Evolutionary conservation across 139 green algal genomes (phyloP).

Genomic region (Closterium sp.): DNA sequence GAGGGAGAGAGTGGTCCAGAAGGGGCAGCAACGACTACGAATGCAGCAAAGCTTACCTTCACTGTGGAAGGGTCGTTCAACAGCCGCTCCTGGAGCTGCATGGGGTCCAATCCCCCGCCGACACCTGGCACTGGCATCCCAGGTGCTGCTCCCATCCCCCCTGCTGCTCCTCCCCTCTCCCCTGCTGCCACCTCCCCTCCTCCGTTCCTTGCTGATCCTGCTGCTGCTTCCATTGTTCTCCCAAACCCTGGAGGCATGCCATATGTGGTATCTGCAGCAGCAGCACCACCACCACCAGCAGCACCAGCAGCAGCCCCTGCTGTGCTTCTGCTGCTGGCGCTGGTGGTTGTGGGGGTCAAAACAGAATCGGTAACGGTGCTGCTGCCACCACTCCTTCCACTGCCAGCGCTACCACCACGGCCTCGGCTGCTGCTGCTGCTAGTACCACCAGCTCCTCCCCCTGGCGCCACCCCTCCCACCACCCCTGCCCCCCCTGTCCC

Average conservation of each 20-base stretch:
- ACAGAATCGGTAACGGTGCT: not conserved
- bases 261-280: not conserved
- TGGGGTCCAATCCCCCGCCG: not conserved
- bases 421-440: no score
- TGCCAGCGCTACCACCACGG: not conserved
- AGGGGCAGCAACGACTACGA: no score
- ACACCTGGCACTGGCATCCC: not conserved
- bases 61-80: not conserved
- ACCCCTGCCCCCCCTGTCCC: no score
- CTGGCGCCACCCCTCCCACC: no score
- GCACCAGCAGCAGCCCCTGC: not conserved
- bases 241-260: not conserved
- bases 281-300: not conserved
- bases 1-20: no score
- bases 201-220: not conserved
- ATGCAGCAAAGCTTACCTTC: not conserved
- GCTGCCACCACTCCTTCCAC: not conserved
- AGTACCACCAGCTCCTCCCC: no score
- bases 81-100: not conserved
- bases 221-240: not conserved
- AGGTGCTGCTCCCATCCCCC: not conserved
- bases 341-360: not conserved
- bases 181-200: no score
- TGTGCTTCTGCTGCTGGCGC: not conserved
- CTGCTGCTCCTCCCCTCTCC: not conserved